Percentiles rank a stretch among this genome's conserved stretches.
Conservation (phyloP, 2,329 filamentous ascomycete species). For the Aureobasidium uvarum region DNA sequence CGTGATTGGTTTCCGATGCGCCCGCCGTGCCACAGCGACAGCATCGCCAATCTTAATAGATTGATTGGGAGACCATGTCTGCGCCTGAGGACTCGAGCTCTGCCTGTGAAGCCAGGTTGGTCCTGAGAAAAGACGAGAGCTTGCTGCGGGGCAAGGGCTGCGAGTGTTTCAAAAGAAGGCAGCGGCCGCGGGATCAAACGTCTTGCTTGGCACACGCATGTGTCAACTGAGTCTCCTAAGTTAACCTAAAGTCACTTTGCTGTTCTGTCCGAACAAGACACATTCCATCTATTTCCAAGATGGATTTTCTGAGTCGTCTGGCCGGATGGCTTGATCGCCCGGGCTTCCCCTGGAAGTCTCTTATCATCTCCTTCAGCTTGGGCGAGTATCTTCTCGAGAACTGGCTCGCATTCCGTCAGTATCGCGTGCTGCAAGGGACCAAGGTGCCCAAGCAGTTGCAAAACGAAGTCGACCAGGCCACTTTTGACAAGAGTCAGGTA, state of each 20-base stretch:
- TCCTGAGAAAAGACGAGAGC: neutral
- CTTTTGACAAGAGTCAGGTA: constrained; percentile 89
- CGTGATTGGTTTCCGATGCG: constrained; percentile 9
- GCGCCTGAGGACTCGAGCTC: neutral
- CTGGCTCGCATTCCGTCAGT: constrained; percentile 86
- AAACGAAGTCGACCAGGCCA: constrained; percentile 82
- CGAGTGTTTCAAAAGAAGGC: constrained; percentile 1
- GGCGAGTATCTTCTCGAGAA: constrained; percentile 89
- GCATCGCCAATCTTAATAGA: constrained; percentile 2
- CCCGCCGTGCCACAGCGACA: constrained; percentile 9
- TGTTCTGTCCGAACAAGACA: constrained; percentile 19
- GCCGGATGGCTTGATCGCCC: constrained; percentile 86
- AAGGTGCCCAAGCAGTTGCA: constrained; percentile 82
- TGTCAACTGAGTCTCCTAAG: neutral
- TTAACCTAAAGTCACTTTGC: neutral
- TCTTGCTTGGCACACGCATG: constrained; percentile 21
- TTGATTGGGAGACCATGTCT: neutral
- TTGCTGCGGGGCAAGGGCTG: constrained; percentile 3
- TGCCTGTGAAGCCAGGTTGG: neutral
- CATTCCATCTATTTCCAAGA: constrained; percentile 27
- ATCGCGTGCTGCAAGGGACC: constrained; percentile 75
- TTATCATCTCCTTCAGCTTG: constrained; percentile 91
- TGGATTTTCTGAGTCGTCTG: constrained; percentile 57
- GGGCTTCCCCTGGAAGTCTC: constrained; percentile 93
- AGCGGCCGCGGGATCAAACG: neutral